Base-by-base conservation (phyloP, 2,329 filamentous ascomycete species). In the Fusarium citri region DNA sequence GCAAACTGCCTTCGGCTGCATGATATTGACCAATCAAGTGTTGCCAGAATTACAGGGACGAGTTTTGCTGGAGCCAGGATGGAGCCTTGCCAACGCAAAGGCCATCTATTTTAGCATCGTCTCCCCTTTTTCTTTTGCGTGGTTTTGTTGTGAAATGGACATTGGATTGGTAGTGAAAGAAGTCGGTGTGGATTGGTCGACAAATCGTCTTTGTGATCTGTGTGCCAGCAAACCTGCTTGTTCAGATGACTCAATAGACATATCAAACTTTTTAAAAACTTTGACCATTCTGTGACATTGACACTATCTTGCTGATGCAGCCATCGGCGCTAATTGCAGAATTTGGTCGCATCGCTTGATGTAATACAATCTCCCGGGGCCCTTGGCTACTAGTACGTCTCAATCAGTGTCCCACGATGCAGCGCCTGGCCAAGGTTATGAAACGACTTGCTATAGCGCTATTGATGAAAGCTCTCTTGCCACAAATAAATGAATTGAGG, bases 141-240 rank as follows among this genome's bases (percentile, higher is more conserved):
- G 71, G 64, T 74, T 74, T 74, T 75, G 64, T 72, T 43, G 59
- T 54, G 55, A 43, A 40, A 56, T 69, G 71, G 23, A 41, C 48
- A 55, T 28, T 26, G n/a, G 28, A 50, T 28, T 20, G n/a, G 34
- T 37, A 30, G 26, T 60, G 16, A 30, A 23, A 40, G 51, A 42
- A 34, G 60, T 59, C 66, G 67, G 71, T 60, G 58, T 62, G 66
- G 63, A 55, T 68, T 59, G 37, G 55, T 62, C 22, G 46, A 59
- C 30, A 48, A 56, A 42, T 47, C 16, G 49, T 45, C 43, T 42
- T 49, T 26, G 57, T 56, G 50, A 66, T 49, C 48, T 50, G 48
- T 47, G 41, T 49, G 41, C 56, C 48, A 22, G 50, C 50, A 55
- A 62, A 64, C 40, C 50, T 47, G 45, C 43, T 25, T 68, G 40